Evolutionary conservation across 352 stramenopile species (phyloP).

Genomic region (Globisporangium apiculatum): DNA sequence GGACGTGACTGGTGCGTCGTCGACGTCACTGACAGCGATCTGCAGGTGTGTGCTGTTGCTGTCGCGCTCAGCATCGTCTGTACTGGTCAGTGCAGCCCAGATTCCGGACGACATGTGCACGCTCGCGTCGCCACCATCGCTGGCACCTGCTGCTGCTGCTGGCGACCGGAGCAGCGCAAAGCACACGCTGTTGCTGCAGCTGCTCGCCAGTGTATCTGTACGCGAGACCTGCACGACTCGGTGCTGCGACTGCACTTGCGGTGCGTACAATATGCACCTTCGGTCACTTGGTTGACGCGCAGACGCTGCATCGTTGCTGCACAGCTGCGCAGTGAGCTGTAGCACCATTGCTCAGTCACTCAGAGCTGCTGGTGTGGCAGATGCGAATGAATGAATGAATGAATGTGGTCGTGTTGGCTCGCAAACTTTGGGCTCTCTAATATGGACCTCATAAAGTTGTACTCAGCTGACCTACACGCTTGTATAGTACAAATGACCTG

Average conservation of each 20-base stretch:
- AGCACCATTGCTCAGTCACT: not conserved
- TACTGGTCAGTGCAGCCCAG: not conserved
- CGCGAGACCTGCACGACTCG: not conserved
- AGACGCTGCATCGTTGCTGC: not conserved
- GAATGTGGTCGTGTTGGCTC: too few species aligned
- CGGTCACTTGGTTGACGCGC: not conserved
- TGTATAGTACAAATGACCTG: too few species aligned
- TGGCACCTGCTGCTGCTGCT: not conserved
- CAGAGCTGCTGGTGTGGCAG: too few species aligned
- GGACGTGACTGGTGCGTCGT: too few species aligned
- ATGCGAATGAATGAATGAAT: too few species aligned
- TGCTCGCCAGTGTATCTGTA: not conserved
- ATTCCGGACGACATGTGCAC: not conserved
- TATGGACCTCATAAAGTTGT: too few species aligned
- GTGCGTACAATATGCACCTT: not conserved
- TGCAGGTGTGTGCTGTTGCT: not conserved
- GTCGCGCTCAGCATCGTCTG: not conserved
- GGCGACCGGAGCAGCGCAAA: not conserved
- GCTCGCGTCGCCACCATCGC: not conserved
- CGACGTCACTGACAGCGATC: too few species aligned
- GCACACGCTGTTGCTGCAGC: not conserved
- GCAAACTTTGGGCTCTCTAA: too few species aligned
- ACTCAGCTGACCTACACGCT: too few species aligned
- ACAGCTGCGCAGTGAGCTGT: not conserved
- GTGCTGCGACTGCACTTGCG: not conserved